Conservation (phyloP, 2,329 filamentous ascomycete genomes). For the Zalaria obscura region DNA sequence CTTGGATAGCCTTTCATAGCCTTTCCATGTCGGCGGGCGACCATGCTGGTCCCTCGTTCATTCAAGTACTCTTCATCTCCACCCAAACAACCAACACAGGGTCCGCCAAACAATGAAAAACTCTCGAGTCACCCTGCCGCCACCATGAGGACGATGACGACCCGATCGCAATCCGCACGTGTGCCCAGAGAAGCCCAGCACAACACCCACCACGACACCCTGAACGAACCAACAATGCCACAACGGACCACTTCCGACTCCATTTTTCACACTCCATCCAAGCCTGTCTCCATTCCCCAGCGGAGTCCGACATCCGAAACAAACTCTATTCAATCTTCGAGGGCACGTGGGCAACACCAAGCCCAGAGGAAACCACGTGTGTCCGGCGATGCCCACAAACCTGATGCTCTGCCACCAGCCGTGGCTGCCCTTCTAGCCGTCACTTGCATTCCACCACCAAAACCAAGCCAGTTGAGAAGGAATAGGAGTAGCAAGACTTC, state of each 20-base stretch:
- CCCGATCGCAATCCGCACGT: not conserved
- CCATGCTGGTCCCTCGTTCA: slow-evolving; percentile 32
- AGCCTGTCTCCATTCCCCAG: slow-evolving; percentile 27
- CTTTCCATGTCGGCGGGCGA: not conserved
- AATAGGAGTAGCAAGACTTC: slow-evolving; percentile 22
- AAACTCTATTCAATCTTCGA: slow-evolving; percentile 18
- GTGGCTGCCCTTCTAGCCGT: slow-evolving; percentile 44
- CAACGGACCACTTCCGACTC: not conserved
- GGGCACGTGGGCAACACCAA: slow-evolving; percentile 18
- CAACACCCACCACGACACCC: not conserved
- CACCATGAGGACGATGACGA: not conserved
- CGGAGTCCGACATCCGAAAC: slow-evolving; percentile 16
- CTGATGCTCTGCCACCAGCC: slow-evolving; percentile 35
- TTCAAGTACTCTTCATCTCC: slow-evolving; percentile 27
- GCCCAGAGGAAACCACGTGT: slow-evolving; percentile 9
- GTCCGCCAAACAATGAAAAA: no score
- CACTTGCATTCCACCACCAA: slow-evolving; percentile 42
- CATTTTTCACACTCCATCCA: slow-evolving; percentile 19
- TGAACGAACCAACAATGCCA: not conserved
- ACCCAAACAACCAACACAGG: slow-evolving; percentile 1
- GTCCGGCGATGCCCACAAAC: slow-evolving; percentile 18
- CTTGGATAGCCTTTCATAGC: no score
- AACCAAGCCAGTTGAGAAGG: slow-evolving; percentile 21
- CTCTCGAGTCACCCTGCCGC: no score
- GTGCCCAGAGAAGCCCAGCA: not conserved